Conservation (phyloP, 192 early-diverging fungal genomes). For the Podila minutissima region DNA sequence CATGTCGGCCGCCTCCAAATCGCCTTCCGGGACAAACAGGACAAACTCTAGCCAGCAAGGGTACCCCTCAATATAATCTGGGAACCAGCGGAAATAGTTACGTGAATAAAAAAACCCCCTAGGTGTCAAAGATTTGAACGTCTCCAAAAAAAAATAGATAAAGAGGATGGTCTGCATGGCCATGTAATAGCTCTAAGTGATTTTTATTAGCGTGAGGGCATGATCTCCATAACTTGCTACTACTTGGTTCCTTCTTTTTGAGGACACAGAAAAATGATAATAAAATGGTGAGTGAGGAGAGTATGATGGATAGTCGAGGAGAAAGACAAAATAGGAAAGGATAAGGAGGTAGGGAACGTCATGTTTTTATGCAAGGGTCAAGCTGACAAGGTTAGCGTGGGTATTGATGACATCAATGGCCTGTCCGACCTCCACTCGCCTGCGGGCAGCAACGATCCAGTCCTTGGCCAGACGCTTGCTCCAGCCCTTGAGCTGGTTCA, state of each 20-base stretch:
- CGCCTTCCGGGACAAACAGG: no score
- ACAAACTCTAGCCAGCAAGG: no score
- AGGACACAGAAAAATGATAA: neutral
- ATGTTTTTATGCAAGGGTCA: conserved; percentile 47
- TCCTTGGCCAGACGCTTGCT: conserved; percentile 84
- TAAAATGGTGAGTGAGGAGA: conserved; percentile 16
- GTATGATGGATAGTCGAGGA: neutral
- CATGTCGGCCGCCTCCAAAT: no score
- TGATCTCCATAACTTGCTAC: no score
- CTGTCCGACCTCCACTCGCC: conserved; percentile 89
- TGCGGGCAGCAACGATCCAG: conserved; percentile 86
- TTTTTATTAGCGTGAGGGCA: no score
- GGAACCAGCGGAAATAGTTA: no score
- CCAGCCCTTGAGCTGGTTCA: conserved; percentile 96
- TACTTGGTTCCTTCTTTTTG: no score
- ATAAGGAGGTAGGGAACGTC: neutral
- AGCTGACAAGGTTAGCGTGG: conserved; percentile 55
- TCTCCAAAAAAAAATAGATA: no score
- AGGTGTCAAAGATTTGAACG: no score
- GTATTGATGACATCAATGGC: conserved; percentile 73
- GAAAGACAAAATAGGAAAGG: neutral
- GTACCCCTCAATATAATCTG: no score
- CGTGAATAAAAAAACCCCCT: no score
- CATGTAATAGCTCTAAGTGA: no score
- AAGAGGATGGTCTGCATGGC: neutral